Evolutionary conservation across 805 yeast species (phyloP).

Genomic region (Osmozyma mogii): DNA sequence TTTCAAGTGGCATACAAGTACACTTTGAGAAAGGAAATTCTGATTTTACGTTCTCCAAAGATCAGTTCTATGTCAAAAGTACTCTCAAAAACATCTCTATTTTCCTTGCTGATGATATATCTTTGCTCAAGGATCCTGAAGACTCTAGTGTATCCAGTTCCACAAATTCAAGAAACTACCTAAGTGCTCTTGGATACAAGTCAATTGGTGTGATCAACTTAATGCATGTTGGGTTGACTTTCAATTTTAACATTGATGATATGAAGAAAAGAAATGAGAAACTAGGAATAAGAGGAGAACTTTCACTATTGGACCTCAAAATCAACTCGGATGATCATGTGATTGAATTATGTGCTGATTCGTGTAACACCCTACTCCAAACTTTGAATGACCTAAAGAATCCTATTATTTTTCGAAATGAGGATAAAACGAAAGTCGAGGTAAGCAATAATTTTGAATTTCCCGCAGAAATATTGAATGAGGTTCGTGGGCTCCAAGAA

Average conservation of each 20-base stretch:
- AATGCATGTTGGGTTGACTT: slow-evolving; percentile 27
- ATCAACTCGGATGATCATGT: slow-evolving; percentile 41
- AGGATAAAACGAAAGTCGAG: slow-evolving; percentile 46
- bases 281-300: slow-evolving; percentile 14
- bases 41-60: slow-evolving; percentile 33
- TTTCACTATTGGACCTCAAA: slow-evolving; percentile 34
- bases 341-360: slow-evolving; percentile 73
- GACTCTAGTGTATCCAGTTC: slow-evolving; percentile 1
- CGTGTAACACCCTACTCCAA: slow-evolving; percentile 64
- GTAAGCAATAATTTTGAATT: slow-evolving; percentile 20
- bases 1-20: slow-evolving; percentile 46
- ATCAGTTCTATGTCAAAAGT: slow-evolving; percentile 29
- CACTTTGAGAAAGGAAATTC: slow-evolving; percentile 47
- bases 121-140: neutral
- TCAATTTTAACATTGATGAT: slow-evolving; percentile 17
- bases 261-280: slow-evolving; percentile 10
- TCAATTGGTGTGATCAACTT: slow-evolving; percentile 41
- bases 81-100: slow-evolving; percentile 44
- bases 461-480: slow-evolving; percentile 28
- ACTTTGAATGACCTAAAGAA: slow-evolving; percentile 63
- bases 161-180: slow-evolving; percentile 17
- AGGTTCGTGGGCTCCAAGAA: no score
- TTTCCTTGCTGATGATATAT: slow-evolving; percentile 57
- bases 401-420: slow-evolving; percentile 53
- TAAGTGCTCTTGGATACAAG: slow-evolving; percentile 43